Evolutionary conservation across 139 green algal genomes (phyloP).

Genomic region (Tetraselmis chui): DNA sequence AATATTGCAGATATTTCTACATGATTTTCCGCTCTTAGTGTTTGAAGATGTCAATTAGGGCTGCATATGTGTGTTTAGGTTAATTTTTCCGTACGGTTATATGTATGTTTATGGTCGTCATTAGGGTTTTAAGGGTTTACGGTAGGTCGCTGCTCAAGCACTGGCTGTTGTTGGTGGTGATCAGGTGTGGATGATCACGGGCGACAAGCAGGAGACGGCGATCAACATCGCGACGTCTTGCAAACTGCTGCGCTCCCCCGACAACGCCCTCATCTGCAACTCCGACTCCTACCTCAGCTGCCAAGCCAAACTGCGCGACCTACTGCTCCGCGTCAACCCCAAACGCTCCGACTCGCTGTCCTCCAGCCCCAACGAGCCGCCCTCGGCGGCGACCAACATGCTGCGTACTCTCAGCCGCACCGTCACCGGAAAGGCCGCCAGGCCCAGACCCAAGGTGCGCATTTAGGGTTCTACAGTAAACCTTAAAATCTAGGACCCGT

Average conservation of each 20-base stretch:
- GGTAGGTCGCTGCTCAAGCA: too few species aligned
- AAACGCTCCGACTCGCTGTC: not conserved
- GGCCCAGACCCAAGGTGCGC: too few species aligned
- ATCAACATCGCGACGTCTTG: slow-evolving; percentile 90
- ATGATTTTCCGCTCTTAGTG: too few species aligned
- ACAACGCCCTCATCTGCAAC: slow-evolving; percentile 51
- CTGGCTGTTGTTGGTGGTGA: too few species aligned
- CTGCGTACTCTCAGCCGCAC: not conserved
- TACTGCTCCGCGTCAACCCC: slow-evolving; percentile 8
- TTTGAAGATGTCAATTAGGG: too few species aligned
- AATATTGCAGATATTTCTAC: too few species aligned
- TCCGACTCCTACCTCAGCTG: slow-evolving; percentile 25
- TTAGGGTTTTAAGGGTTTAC: too few species aligned
- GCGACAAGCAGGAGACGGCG: slow-evolving; percentile 82
- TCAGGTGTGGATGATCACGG: slow-evolving; percentile 87
- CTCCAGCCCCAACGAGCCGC: not conserved
- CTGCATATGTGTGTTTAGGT: too few species aligned
- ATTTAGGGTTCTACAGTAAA: too few species aligned
- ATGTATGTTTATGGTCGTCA: too few species aligned
- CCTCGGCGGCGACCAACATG: not conserved
- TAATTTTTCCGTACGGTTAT: too few species aligned
- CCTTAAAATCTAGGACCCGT: too few species aligned
- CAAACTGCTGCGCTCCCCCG: slow-evolving; percentile 62
- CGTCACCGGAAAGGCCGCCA: not conserved
- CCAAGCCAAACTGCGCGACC: slow-evolving; percentile 9